Base-by-base conservation (phyloP, 176 grass and related monocot genomes). In the Ensete ventricosum region DNA sequence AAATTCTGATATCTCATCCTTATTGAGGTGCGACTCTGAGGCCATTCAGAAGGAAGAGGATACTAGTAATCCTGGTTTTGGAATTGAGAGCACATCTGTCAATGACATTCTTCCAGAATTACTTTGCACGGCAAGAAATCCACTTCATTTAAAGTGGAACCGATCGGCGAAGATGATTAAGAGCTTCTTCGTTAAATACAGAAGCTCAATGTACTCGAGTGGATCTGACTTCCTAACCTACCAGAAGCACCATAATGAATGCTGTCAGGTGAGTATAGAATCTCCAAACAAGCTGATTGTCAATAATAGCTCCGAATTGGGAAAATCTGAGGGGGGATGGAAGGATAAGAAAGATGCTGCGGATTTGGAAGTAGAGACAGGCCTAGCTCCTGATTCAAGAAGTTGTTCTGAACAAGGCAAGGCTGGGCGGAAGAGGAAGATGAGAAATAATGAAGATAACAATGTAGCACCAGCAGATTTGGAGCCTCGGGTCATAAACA, bases 101-200 rank as follows among this genome's bases (percentile, higher is more conserved):
- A 22, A 53, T 54, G 55, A 79, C 19, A 68, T 83, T n/a, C 53
- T 83, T 12, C 43, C 11, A 9, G 75, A 80, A 55, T 72, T 87
- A 13, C 73, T 79, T 64, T 79, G 69, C 16, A 63, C 80, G 0
- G 80, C 80, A 1, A 71, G 25, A 68, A 68, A 77, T 74, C 80
- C 71, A 20, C 52, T 78, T 24, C 71, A 59, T 23, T 64, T 53
- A 27, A 60, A 83, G 21, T 21, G 67, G 50, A 79, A 77, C 14
- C 64, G 60, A n/a, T 82, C 50, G 0, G 75, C 34, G 9, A 80
- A 71, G 62, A 43, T 69, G 1, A 29, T 69, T 19, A 79, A 26
- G 72, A 63, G 71, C 59, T 80, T 87, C 66, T 67, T 83, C 27
- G 23, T 22, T 12, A 62, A 52, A 17, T 80, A 64, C 70, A 80